Evolutionary conservation across 148 eudicot genomes (phyloP).

Genomic region (Beta vulgaris): DNA sequence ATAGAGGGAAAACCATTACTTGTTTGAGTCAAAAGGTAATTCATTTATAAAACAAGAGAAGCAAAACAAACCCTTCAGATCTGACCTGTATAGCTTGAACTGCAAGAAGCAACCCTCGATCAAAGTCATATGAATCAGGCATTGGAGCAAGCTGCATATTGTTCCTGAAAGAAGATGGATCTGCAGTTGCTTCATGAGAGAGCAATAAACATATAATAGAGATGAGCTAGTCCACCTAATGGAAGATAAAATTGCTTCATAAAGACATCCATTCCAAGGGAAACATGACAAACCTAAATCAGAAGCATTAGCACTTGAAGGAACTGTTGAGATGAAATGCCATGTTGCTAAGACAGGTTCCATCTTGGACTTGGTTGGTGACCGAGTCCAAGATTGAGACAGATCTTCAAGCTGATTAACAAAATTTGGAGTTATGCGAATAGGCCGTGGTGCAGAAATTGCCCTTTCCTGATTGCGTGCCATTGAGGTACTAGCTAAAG

Average conservation of each 20-base stretch:
- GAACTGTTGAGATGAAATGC: constrained; percentile 72
- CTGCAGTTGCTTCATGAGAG: constrained; percentile 87
- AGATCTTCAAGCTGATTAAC: constrained; percentile 83
- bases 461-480: constrained; percentile 48
- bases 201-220: constrained; percentile 33
- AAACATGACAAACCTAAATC: constrained; percentile 50
- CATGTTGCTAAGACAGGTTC: constrained; percentile 90
- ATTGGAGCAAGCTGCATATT: constrained; percentile 91
- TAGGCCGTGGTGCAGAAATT: constrained; percentile 80
- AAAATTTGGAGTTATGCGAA: constrained; percentile 73
- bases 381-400: constrained; percentile 99
- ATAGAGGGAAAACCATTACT: constrained; percentile 11
- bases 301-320: constrained; percentile 43
- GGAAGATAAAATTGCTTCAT: neutral
- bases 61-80: neutral
- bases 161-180: constrained; percentile 82
- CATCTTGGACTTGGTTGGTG: constrained; percentile 91
- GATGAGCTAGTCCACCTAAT: constrained; percentile 11
- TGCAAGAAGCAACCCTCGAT: constrained; percentile 95
- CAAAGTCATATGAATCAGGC: constrained; percentile 97
- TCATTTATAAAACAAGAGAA: neutral
- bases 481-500: constrained; percentile 41
- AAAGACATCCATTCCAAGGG: constrained; percentile 8
- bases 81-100: constrained; percentile 96
- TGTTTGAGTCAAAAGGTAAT: constrained; percentile 1